These are phyloP conservation scores for Apiospora arundinis DNA, from an alignment of 2,329 filamentous ascomycete species.

Conservation along the genomic window DNA sequence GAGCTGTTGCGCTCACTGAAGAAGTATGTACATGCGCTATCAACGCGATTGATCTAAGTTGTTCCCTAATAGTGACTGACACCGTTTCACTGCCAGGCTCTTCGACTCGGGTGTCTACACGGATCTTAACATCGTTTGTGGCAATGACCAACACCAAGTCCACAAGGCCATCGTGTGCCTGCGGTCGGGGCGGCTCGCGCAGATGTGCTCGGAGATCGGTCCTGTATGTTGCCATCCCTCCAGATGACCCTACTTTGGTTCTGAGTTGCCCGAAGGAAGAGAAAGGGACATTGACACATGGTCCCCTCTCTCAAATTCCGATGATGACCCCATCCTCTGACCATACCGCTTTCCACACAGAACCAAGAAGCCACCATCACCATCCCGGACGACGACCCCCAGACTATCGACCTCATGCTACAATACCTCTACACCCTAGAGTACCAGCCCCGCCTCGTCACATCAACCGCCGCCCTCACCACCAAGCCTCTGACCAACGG, in stretches of 20 bases:
- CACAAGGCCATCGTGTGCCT: constrained; percentile 29
- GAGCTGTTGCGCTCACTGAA: constrained; percentile 27
- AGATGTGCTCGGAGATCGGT: constrained; percentile 15
- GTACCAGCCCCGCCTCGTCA: constrained; percentile 20
- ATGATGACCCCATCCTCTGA: neutral
- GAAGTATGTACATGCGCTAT: neutral
- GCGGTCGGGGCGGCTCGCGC: constrained; percentile 21
- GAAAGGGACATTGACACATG: too few relatives aligned
- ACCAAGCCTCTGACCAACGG: constrained; percentile 14
- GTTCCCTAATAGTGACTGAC: neutral
- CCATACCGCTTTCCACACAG: neutral
- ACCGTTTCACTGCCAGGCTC: constrained; percentile 21
- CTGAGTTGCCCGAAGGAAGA: too few relatives aligned
- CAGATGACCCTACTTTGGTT: too few relatives aligned
- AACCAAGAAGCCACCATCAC: constrained; percentile 23
- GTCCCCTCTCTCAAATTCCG: too few relatives aligned
- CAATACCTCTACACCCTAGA: constrained; percentile 32
- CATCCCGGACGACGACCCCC: constrained; percentile 27
- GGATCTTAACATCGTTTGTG: constrained; percentile 27
- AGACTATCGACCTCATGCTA: constrained; percentile 28
- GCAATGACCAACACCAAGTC: constrained; percentile 26
- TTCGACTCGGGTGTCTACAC: constrained; percentile 25
- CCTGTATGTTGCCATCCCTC: neutral
- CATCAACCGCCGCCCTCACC: constrained; percentile 6
- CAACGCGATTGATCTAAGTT: too few relatives aligned